phyloP scores from a whole-genome alignment of 2,329 filamentous ascomycete species.

The Botryosphaeria dothidea region DNA sequence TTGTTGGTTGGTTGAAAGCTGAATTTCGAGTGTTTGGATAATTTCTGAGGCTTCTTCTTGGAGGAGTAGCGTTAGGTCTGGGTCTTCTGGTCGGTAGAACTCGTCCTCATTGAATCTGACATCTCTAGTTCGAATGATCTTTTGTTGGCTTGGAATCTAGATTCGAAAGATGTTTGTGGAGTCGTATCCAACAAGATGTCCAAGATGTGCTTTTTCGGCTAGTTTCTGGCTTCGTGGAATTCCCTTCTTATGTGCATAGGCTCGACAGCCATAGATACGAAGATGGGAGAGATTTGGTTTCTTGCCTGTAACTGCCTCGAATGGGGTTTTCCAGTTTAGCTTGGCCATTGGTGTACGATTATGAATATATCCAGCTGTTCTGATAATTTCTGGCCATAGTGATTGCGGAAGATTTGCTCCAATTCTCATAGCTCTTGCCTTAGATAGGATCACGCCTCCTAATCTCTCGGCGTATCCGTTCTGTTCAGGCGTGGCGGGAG shows the following conservation, averaged over 20 bases:
- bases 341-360: background rate
- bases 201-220: background rate
- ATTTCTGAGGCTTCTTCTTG: background rate
- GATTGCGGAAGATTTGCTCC: background rate
- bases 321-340: conserved; percentile 6
- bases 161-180: conserved; percentile 6
- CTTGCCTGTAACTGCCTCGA: background rate
- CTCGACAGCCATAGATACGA: background rate
- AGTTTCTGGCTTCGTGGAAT: background rate
- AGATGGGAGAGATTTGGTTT: conserved; percentile 1
- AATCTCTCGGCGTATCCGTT: background rate
- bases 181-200: background rate
- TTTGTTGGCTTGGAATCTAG: background rate
- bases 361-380: background rate
- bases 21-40: background rate
- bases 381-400: background rate
- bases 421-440: background rate
- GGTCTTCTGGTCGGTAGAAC: background rate
- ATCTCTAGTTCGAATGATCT: background rate
- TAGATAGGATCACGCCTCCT: background rate
- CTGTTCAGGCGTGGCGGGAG: background rate
- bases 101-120: conserved; percentile 1
- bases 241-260: background rate
- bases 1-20: background rate
- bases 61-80: background rate